Evolutionary conservation across 192 early-diverging fungal species (phyloP).

Genomic region (Spinellus fusiger): DNA sequence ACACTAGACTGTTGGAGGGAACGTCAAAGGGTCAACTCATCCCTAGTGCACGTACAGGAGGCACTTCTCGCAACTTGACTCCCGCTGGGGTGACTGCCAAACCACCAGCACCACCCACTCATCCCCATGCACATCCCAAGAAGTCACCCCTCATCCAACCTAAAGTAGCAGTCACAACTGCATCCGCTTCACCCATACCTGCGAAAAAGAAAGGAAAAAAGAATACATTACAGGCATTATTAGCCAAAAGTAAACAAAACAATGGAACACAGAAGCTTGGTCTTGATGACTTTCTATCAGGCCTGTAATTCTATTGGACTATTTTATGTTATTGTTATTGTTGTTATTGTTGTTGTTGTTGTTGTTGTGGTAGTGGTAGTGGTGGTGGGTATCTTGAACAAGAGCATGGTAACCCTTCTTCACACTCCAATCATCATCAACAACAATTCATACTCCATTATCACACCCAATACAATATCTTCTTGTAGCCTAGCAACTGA

Average conservation of each 20-base stretch:
- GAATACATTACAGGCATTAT: neutral
- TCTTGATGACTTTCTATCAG: neutral
- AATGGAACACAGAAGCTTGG: neutral
- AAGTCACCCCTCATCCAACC: neutral
- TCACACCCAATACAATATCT: too few relatives aligned
- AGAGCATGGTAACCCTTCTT: too few relatives aligned
- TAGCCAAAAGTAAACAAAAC: neutral
- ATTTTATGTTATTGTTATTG: neutral
- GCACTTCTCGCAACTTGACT: neutral
- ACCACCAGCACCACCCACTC: too few relatives aligned
- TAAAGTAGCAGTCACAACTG: neutral
- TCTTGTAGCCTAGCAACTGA: too few relatives aligned
- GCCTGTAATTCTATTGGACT: neutral
- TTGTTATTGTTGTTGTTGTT: neutral
- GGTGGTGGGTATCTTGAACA: too few relatives aligned
- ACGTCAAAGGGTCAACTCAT: neutral
- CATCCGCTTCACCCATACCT: neutral
- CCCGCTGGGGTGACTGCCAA: too few relatives aligned
- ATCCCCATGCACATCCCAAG: too few relatives aligned
- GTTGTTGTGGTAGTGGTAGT: too few relatives aligned
- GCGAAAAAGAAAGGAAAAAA: constrained; percentile 8
- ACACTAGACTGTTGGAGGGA: neutral
- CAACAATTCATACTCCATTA: too few relatives aligned
- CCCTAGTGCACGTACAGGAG: neutral
- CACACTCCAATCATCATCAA: too few relatives aligned